A percentile compares a stretch with the other conserved stretches of the same genome.
Evolutionary conservation across 345 rosid genomes (phyloP).

Genomic region (Barbarea vulgaris): DNA sequence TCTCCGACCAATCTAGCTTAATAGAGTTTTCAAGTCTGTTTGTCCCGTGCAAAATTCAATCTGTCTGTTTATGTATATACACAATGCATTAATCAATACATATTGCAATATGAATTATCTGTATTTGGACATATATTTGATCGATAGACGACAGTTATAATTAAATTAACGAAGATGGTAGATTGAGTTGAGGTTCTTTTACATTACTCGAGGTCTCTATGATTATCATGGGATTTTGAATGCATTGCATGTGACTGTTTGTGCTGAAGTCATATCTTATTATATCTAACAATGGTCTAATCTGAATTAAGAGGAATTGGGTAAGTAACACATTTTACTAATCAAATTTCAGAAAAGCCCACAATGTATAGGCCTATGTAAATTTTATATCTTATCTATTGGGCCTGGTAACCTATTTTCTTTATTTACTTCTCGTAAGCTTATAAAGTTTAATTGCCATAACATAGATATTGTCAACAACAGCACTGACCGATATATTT

Average conservation of each 20-base stretch:
- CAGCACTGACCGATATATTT: not conserved
- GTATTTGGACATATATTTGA: constrained; percentile 32
- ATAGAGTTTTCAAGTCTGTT: constrained; percentile 24
- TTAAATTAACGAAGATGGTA: constrained; percentile 1
- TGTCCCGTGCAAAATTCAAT: constrained; percentile 12
- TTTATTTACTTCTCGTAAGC: not conserved
- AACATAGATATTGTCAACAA: too few species aligned
- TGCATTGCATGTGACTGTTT: constrained; percentile 36
- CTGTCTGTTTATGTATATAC: constrained; percentile 27
- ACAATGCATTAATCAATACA: constrained; percentile 24
- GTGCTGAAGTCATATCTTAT: constrained; percentile 13
- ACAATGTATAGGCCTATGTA: not conserved
- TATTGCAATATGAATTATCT: constrained; percentile 8
- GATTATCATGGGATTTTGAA: constrained; percentile 33
- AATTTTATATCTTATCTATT: not conserved
- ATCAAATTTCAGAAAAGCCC: constrained; percentile 11
- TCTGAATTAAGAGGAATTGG: not conserved
- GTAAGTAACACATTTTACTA: not conserved
- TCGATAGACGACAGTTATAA: constrained; percentile 1
- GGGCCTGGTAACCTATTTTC: not conserved
- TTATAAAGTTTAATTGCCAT: not conserved
- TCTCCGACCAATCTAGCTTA: constrained; percentile 29
- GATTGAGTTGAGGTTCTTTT: constrained; percentile 27
- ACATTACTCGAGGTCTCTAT: constrained; percentile 27
- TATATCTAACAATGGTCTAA: not conserved